Evolutionary conservation across 257 asterid species (phyloP), one percentile per base, ranked within the genome.

Genomic region (Ballota nigra): DNA sequence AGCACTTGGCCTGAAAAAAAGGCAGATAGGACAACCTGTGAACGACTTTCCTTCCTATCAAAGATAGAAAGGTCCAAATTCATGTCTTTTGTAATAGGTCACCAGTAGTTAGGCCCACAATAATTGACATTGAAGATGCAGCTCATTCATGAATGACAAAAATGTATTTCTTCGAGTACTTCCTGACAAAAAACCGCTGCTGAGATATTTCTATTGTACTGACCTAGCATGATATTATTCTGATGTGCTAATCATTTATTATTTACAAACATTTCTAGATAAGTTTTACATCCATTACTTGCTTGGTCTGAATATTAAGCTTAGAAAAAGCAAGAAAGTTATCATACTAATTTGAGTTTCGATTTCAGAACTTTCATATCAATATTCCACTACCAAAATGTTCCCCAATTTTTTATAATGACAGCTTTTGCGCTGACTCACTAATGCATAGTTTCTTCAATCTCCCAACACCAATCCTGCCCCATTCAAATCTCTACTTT

Each of bases 221-320:
- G 28, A 26, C 26, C 47, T 65, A 65, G 59, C 24, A 19, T 11
- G 12, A 43, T n/a, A 31, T 51, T 24, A 22, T 22, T 18, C 19
- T 26, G 20, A 3, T 36, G 11, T 45, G 66, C 64, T 41, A 62
- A 36, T 58, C 12, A 52, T 69, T 53, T 40, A 55, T 31, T 26
- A 66, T 18, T 51, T 20, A 26, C 74, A 68, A 55, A 23, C 56
- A 23, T 49, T 20, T 59, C 71, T 3, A 13, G 34, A 53, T 29
- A 49, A 51, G 6, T 59, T 51, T 53, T 53, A 53, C 66, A 53
- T 47, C 70, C 51, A 33, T 68, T 72, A 22, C 69, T 12, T 71
- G 59, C 62, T 75, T 59, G 75, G 5, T 66, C 64, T 31, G 11
- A 63, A 67, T 56, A 47, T 19, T 20, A 34, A 74, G 65, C 69